These are phyloP conservation scores for Neopestalotiopsis rosae DNA, from an alignment of 2,329 filamentous ascomycete genomes.

Conservation along the genomic window DNA sequence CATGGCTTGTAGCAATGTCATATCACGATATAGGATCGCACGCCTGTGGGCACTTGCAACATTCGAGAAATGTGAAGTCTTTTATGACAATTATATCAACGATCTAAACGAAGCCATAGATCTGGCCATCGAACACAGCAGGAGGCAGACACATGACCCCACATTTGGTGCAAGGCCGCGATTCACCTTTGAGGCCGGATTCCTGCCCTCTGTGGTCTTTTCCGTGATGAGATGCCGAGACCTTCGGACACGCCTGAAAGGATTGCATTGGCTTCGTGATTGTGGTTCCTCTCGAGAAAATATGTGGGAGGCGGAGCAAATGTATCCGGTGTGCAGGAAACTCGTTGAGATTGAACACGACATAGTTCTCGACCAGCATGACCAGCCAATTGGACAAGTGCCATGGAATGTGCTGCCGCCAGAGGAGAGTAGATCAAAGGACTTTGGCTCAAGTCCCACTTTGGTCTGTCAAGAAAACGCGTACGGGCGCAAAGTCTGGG, in stretches of 20 bases:
- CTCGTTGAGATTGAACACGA: conserved; percentile 47
- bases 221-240: conserved; percentile 44
- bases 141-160: not conserved
- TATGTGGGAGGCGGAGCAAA: conserved; percentile 40
- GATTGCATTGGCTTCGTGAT: conserved; percentile 36
- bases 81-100: conserved; percentile 38
- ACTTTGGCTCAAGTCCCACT: conserved; percentile 26
- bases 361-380: conserved; percentile 30
- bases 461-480: conserved; percentile 20
- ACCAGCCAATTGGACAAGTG: conserved; percentile 22
- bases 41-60: conserved; percentile 40
- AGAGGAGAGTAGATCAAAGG: conserved; percentile 33
- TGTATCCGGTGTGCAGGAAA: conserved; percentile 38
- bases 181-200: conserved; percentile 49
- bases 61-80: conserved; percentile 37
- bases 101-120: conserved; percentile 38
- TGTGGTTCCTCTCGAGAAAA: conserved; percentile 39
- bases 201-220: conserved; percentile 43
- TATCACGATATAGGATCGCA: conserved; percentile 37
- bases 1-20: conserved; percentile 28
- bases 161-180: conserved; percentile 5
- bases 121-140: conserved; percentile 27
- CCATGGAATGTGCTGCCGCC: conserved; percentile 30
- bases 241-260: conserved; percentile 39
- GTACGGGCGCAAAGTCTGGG: conserved; percentile 22